Evolutionary conservation across 2,329 filamentous ascomycete species (phyloP).

Genomic region (Ophiostoma piceae): DNA sequence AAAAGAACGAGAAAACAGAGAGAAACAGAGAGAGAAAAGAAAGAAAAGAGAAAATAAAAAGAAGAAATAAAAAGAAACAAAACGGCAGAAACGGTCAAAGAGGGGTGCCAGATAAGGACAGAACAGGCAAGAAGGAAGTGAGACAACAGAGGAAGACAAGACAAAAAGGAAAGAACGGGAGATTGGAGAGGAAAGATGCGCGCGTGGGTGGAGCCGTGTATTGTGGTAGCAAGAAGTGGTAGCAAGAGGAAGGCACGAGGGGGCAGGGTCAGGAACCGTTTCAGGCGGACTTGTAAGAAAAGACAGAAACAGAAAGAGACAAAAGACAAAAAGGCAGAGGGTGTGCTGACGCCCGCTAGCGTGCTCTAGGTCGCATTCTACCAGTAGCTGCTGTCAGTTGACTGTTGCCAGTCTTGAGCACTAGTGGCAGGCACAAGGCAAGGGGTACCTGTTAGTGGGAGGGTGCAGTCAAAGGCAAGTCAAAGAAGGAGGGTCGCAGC

Average conservation of each 20-base stretch:
- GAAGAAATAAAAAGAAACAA: not conserved
- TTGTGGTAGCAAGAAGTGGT: not conserved
- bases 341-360: not conserved
- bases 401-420: not conserved
- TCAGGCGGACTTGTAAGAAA: not conserved
- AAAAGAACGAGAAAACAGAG: not conserved
- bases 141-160: not conserved
- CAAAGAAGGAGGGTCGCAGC: not conserved
- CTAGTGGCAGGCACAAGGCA: slow-evolving; percentile 10
- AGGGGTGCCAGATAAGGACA: not conserved
- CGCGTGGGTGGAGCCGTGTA: slow-evolving; percentile 13
- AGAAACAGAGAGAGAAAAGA: not conserved
- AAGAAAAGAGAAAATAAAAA: not conserved
- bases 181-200: slow-evolving; percentile 10
- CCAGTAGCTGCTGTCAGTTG: not conserved
- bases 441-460: not conserved
- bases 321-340: too few species aligned
- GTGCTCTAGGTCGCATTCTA: not conserved
- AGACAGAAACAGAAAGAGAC: too few species aligned
- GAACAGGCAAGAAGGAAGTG: not conserved
- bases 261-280: not conserved
- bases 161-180: not conserved
- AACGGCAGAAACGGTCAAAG: slow-evolving; percentile 1
- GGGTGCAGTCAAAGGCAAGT: not conserved
- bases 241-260: not conserved